A percentile compares a stretch with the other conserved stretches of the same genome.
Conservation (phyloP, 768 basidiomycete genomes). For the Boletus reticuloceps region DNA sequence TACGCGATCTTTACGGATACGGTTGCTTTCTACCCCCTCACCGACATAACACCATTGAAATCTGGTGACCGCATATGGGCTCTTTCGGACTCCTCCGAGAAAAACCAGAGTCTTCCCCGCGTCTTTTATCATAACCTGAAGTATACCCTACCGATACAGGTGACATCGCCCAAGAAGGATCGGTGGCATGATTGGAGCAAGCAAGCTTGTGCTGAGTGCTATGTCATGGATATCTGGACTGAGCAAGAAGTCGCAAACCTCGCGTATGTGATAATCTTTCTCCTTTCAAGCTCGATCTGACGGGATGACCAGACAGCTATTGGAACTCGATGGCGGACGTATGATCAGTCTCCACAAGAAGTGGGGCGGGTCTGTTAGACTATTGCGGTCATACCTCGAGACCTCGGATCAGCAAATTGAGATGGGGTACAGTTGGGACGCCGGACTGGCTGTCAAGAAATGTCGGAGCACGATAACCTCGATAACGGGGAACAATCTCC, state of each 20-base stretch:
- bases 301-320: not conserved
- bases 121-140: not conserved
- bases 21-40: not conserved
- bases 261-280: not conserved
- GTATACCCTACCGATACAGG: not conserved
- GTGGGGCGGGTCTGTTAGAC: not conserved
- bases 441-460: not conserved
- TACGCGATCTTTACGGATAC: not conserved
- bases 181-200: not conserved
- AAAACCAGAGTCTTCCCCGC: not conserved
- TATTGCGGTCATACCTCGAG: not conserved
- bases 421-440: not conserved
- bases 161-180: not conserved
- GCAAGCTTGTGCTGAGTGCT: not conserved
- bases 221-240: constrained; percentile 3
- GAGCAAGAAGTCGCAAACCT: not conserved
- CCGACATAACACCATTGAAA: not conserved
- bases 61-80: not conserved
- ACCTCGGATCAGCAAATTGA: not conserved
- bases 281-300: not conserved
- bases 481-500: not conserved
- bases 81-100: not conserved
- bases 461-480: not conserved
- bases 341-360: not conserved
- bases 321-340: not conserved